phyloP scores from a whole-genome alignment of 352 stramenopile species.

The Phytophthora nicotianae region DNA sequence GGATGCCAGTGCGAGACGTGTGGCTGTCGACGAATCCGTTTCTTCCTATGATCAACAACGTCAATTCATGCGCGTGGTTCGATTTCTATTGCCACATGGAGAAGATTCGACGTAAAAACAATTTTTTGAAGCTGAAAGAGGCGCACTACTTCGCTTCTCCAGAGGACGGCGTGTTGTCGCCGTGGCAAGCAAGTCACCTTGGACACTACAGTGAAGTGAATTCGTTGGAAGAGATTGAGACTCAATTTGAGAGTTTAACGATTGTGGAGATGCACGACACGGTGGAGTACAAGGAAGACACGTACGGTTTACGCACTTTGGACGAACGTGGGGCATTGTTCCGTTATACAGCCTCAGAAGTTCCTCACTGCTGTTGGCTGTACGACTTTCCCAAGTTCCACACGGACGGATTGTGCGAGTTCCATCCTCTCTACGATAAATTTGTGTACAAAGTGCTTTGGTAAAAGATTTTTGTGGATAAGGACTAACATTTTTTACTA shows the following conservation, averaged over 20 bases:
- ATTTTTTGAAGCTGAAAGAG: constrained; percentile 40
- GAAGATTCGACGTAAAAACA: constrained; percentile 32
- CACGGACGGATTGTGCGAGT: constrained; percentile 12
- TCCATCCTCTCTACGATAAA: constrained; percentile 19
- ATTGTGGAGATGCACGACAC: constrained; percentile 40
- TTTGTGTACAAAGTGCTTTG: constrained; percentile 24
- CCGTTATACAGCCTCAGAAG: constrained; percentile 1
- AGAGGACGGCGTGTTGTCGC: constrained; percentile 37
- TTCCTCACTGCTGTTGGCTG: constrained; percentile 23
- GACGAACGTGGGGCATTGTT: constrained; percentile 31
- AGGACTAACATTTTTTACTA: no score
- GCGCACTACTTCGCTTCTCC: constrained; percentile 58
- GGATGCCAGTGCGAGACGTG: constrained; percentile 27
- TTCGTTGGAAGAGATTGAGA: constrained; percentile 30
- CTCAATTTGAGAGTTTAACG: constrained; percentile 29
- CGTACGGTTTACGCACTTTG: constrained; percentile 38
- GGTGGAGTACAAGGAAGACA: constrained; percentile 35
- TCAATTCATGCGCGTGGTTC: constrained; percentile 27
- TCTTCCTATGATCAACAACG: constrained; percentile 39
- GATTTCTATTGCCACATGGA: constrained; percentile 26
- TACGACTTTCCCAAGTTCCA: constrained; percentile 22
- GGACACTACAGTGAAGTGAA: constrained; percentile 45
- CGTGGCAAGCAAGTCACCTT: constrained; percentile 45
- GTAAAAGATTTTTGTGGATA: not conserved
- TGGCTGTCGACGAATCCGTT: constrained; percentile 32